These are phyloP conservation scores for Neurospora intermedia DNA, from an alignment of 495 filamentous ascomycete genomes.

Conservation along the genomic window DNA sequence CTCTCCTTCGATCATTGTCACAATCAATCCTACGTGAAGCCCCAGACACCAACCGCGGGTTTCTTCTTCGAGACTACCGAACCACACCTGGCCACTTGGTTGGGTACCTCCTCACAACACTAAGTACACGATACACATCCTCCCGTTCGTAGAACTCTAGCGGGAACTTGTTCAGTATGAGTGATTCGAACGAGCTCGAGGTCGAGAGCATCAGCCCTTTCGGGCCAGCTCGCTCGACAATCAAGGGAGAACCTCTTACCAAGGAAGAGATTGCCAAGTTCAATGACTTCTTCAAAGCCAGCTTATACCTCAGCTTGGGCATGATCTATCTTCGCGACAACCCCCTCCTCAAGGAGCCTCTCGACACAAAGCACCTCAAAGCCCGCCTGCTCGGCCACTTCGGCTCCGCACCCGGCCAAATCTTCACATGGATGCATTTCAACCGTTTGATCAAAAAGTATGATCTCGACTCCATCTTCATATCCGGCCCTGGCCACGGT, in stretches of 20 bases:
- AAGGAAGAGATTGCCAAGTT: constrained; percentile 54
- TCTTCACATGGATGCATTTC: constrained; percentile 69
- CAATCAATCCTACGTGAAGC: background rate
- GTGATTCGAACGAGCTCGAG: constrained; percentile 21
- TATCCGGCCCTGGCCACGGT: constrained; percentile 64
- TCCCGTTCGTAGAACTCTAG: background rate
- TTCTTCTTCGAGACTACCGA: background rate
- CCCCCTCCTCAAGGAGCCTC: constrained; percentile 51
- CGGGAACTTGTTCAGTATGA: constrained; percentile 15
- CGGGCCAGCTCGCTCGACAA: constrained; percentile 53
- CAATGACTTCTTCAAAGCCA: constrained; percentile 58
- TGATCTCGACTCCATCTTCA: constrained; percentile 54
- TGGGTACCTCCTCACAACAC: background rate
- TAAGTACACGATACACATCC: background rate
- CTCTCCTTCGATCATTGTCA: background rate
- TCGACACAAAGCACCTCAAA: constrained; percentile 55
- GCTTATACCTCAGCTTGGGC: constrained; percentile 59
- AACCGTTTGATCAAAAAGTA: constrained; percentile 70
- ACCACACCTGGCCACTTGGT: background rate
- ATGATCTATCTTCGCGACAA: constrained; percentile 67
- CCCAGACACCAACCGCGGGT: background rate
- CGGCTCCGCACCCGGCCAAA: constrained; percentile 62
- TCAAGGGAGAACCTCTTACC: constrained; percentile 45
- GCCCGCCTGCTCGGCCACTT: constrained; percentile 61
- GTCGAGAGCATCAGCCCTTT: constrained; percentile 49